Evolutionary conservation across 805 yeast genomes (phyloP), one percentile per base, ranked within the genome.

Genomic region (Scheffersomyces amazonensis): DNA sequence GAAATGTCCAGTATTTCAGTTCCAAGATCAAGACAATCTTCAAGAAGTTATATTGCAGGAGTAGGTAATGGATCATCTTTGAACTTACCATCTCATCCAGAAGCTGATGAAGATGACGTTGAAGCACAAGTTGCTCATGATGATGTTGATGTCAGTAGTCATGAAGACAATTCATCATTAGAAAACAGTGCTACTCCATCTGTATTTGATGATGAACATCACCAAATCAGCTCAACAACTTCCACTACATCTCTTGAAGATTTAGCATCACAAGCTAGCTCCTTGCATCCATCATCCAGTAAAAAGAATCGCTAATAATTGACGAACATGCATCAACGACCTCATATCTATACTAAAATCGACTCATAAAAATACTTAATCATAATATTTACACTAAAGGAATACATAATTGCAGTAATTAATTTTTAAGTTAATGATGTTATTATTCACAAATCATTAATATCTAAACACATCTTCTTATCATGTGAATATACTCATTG

Each of bases 101-200:
- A 44, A n/a, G 48, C 46, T 16, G 54, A 44, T 35, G 49, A 51
- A 10, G 31, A 43, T 6, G 49, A 51, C 6, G 29, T 43, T 4
- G 27, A 23, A 8, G 40, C 42, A 18, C 35, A 53, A 15, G 36
- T 36, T 4, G 39, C 40, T 11, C 24, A 36, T 19, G 37, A 25
- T 24, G 32, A 29, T 18, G 32, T 19, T 32, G 7, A 19, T 15
- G 16, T 35, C 40, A 28, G 41, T 28, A 25, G 17, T 19, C 24
- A 34, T 16, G 44, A 47, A 31, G 50, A 43, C 10, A 56, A 47
- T 31, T 36, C 58, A 8, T 61, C 66, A 11, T 52, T 66, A 25
- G 69, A 65, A 31, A 56, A 57, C 37, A 59, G 66, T 38, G 60
- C 66, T 11, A 48, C 66, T n/a, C 66, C 66, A 18, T 64, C 70